Evolutionary conservation across 169 alveolate genomes (phyloP).

Genomic region (Ichthyophthirius multifiliis): DNA sequence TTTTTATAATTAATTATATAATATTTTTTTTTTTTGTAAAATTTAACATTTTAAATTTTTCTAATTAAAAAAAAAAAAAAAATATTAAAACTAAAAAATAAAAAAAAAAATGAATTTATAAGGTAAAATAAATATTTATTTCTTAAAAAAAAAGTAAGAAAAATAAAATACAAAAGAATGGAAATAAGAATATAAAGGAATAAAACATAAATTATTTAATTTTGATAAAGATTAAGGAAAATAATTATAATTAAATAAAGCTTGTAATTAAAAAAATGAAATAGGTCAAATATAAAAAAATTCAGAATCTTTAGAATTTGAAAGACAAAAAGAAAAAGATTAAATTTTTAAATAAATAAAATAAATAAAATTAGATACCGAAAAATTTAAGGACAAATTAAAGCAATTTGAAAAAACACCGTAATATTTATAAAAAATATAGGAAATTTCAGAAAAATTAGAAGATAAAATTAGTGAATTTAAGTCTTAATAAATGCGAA

Average conservation of each 20-base stretch:
- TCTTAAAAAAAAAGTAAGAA: neutral
- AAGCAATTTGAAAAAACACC: neutral
- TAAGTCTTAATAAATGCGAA: neutral
- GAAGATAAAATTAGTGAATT: constrained; percentile 7
- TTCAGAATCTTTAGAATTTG: neutral
- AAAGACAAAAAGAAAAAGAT: constrained; percentile 10
- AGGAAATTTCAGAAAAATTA: neutral
- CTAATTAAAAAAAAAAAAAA: no score
- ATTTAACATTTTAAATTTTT: no score
- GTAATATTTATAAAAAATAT: neutral
- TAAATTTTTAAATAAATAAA: constrained; percentile 11
- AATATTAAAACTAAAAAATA: no score
- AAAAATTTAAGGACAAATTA: neutral
- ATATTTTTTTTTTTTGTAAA: no score
- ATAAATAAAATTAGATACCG: neutral
- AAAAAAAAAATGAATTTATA: constrained; percentile 1
- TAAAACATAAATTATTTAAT: neutral
- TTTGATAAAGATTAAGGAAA: neutral
- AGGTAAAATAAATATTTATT: neutral
- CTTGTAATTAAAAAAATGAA: neutral
- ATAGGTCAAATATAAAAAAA: neutral
- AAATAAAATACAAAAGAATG: neutral
- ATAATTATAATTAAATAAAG: neutral
- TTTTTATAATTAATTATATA: no score
- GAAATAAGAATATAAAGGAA: neutral